A percentile compares a stretch with the other conserved stretches of the same genome.
These are phyloP conservation scores for Paraglomus brasilianum DNA, from an alignment of 192 early-diverging fungal species.

Conservation along the genomic window DNA sequence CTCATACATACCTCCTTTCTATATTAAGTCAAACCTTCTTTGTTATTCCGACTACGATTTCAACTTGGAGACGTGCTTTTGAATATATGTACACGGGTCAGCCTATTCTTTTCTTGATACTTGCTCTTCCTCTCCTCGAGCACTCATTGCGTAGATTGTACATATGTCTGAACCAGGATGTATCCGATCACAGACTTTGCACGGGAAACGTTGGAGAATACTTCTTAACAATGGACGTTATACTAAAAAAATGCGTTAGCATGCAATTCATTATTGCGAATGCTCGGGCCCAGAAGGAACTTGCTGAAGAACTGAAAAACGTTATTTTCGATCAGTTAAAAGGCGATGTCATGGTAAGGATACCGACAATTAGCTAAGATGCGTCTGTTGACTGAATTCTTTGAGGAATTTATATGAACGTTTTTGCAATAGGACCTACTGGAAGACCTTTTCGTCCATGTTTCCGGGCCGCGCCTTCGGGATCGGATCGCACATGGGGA, in stretches of 20 bases:
- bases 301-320: conserved; percentile 7
- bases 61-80: conserved; percentile 21
- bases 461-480: conserved; percentile 21
- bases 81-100: conserved; percentile 5
- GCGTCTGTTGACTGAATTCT: background rate
- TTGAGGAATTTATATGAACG: background rate
- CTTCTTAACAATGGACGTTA: conserved; percentile 31
- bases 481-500: conserved; percentile 31
- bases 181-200: conserved; percentile 1
- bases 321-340: conserved; percentile 19
- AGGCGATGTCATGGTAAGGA: conserved; percentile 28
- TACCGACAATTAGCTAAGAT: background rate
- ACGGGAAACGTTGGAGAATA: conserved; percentile 26
- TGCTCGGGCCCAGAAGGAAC: background rate
- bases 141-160: conserved; percentile 27
- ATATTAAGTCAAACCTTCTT: conserved; percentile 24
- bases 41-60: background rate
- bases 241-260: conserved; percentile 23
- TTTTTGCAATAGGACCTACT: conserved; percentile 23
- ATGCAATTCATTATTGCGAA: no score
- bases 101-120: conserved; percentile 18
- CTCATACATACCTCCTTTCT: no score
- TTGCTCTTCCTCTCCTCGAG: conserved; percentile 23
- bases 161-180: conserved; percentile 24
- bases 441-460: conserved; percentile 32